Base-by-base conservation (phyloP, 371 early-diverging fungal genomes). In the Blakeslea trispora region DNA sequence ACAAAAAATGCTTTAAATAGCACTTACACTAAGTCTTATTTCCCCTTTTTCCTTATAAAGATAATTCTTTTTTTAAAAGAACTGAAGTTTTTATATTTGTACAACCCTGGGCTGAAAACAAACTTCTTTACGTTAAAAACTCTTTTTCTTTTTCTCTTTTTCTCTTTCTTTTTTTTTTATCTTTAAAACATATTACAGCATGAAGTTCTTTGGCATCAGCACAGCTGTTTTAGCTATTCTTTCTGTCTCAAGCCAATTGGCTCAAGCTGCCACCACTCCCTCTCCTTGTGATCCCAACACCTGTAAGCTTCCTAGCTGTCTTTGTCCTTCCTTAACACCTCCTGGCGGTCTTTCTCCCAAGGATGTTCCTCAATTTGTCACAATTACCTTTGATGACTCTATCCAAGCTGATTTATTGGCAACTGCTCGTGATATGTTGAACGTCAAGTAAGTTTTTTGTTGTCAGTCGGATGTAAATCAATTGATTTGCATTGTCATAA, bases 281-380 rank as follows among this genome's bases (percentile, higher is more conserved):
- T 31, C 55, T 44, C 9, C 67, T 18, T 87, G 90, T 62, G 86
- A 90, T 57, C 70, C 89, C 10, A 74, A 76, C 21, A 66, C 71
- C 14, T 90, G 91, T 64, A 75, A 81, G 55, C 77, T 81, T 55
- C 91, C 91, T 2, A 74, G 61, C 6, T 90, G 91, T 61, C 67
- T 75, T 24, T 90, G 91, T 39, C 84, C 91, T 14, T 82, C 87
- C 8, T 46, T 60, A 28, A 74, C 66, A 1, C 83, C 89, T 45
- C 88, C 91, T 21, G 75, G 73, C 35, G 81, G 79, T 15, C 55
- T 87, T 28, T 49, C 59, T 9, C 75, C 84, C 1, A 71, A 73
- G 40, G 82, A 84, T 45, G 84, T 83, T 0, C 91, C 91, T n/a
- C 88, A 88, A 75, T 90, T 90, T 63, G 74, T 88, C 28, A 76